Percentiles rank a stretch among this genome's conserved stretches.
phyloP scores from a whole-genome alignment of 2,329 filamentous ascomycete species.

The Trichoderma sp. region DNA sequence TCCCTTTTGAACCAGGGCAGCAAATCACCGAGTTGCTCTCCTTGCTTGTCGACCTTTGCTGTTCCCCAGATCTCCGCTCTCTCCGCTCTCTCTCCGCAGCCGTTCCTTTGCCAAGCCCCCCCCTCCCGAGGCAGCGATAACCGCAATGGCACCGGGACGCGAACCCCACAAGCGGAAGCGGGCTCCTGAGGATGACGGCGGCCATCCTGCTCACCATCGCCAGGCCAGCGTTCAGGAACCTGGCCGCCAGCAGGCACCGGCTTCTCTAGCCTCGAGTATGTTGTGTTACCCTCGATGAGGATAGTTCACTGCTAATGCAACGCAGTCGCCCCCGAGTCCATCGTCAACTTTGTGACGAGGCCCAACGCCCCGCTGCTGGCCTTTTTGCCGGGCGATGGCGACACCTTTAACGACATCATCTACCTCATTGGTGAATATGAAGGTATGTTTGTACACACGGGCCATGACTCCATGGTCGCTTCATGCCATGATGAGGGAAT shows the following conservation, averaged over 20 bases:
- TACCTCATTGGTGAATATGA: constrained; percentile 76
- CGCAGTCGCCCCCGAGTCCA: constrained; percentile 18
- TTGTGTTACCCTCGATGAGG: constrained; percentile 30
- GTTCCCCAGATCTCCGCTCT: background rate
- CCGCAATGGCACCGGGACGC: constrained; percentile 41
- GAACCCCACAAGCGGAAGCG: constrained; percentile 49
- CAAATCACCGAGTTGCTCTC: background rate
- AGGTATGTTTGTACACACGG: constrained; percentile 38
- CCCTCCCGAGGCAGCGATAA: background rate
- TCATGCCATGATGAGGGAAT: no score
- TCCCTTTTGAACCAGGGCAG: background rate
- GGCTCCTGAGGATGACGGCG: constrained; percentile 43
- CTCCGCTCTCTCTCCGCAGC: background rate
- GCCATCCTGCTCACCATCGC: background rate
- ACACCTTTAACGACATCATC: constrained; percentile 71
- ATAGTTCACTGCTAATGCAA: constrained; percentile 4
- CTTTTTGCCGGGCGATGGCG: constrained; percentile 54
- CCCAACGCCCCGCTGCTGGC: constrained; percentile 43
- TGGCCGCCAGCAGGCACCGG: constrained; percentile 41
- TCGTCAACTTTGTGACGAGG: constrained; percentile 54
- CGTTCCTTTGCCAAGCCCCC: background rate
- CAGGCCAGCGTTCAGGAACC: background rate
- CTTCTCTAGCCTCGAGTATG: constrained; percentile 45
- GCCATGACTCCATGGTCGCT: constrained; percentile 5
- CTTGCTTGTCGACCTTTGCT: background rate